Base-by-base conservation (phyloP, 345 rosid species). In the Iberis pinnata region DNA sequence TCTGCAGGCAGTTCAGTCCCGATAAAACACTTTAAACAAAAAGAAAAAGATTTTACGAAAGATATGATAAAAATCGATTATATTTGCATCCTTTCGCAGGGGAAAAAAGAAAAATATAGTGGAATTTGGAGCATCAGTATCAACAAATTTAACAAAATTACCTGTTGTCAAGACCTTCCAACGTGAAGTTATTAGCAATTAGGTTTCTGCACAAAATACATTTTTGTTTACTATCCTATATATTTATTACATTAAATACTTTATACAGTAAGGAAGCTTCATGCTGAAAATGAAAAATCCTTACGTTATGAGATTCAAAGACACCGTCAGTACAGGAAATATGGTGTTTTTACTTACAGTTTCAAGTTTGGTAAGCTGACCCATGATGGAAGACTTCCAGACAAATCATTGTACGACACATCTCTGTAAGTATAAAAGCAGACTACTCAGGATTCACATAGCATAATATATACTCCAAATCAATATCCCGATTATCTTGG, bases 361-460 rank as follows among this genome's bases (percentile, higher is more conserved):
- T 69, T 67, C 55, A 84, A 64, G 37, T 69, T 61, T 41, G 12
- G 49, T 42, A 53, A 54, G 49, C 15, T 72, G 69, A 79, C 53
- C 95, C 95, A 85, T 12, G 88, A 67, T 62, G 97, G 95, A 62
- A 82, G 57, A 64, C 37, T 76, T 22, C 92, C 92, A 3, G 56
- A 43, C 70, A 85, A 71, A 67, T 73, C 72, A 67, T 88, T 88
- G 71, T 85, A 85, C 0, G 95, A 80, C 37, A 81, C 73, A 74
- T 88, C 97, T 77, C 97, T 85, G 74, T 32, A 44, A 73, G 43
- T 3, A 50, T 17, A 45, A 26, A 43, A 5, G 6, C 13, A 50
- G 11, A 19, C 9, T 27, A 50, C 5, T 57, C 35, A 64, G 38
- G 29, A 41, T 41, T 18, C 15, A 56, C 43, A 4, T 2, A 31